Conservation (phyloP, 495 filamentous ascomycete species). For the Mytilinidion resinicola region DNA sequence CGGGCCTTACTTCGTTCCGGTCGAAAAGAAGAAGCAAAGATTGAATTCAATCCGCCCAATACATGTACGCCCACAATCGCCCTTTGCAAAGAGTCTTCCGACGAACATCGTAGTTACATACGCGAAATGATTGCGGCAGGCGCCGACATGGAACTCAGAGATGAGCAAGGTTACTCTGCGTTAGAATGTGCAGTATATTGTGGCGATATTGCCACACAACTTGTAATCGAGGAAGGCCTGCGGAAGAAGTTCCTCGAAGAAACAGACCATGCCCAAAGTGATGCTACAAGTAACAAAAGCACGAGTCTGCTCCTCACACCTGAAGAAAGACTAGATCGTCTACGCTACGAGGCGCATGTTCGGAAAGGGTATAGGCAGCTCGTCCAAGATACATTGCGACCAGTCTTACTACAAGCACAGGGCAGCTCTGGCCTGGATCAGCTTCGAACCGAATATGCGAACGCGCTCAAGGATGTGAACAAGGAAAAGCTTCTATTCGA, state of each 20-base stretch:
- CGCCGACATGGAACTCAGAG: conserved; percentile 26
- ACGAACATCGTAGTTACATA: conserved; percentile 30
- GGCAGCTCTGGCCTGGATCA: background rate
- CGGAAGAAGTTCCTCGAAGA: conserved; percentile 1
- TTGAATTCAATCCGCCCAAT: conserved; percentile 19
- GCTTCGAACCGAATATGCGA: conserved; percentile 4
- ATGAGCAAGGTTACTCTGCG: conserved; percentile 32
- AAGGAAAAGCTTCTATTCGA: background rate
- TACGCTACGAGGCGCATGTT: conserved; percentile 18
- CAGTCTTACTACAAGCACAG: conserved; percentile 1
- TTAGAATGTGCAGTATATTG: conserved; percentile 28
- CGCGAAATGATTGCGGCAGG: conserved; percentile 27
- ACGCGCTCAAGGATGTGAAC: conserved; percentile 1
- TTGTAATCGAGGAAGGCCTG: conserved; percentile 26
- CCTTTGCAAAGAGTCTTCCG: conserved; percentile 34
- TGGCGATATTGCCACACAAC: conserved; percentile 14
- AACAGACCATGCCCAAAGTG: background rate
- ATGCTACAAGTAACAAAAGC: background rate
- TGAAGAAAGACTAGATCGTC: background rate
- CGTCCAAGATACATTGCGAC: conserved; percentile 22
- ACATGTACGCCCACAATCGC: conserved; percentile 32
- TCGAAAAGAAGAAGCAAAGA: conserved; percentile 13
- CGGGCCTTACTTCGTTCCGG: conserved; percentile 10
- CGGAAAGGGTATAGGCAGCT: conserved; percentile 33
- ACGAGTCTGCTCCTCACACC: background rate